Evolutionary conservation across 306 rosid species (phyloP), one percentile per base, ranked within the genome.

Genomic region (Acacia melanoxylon): DNA sequence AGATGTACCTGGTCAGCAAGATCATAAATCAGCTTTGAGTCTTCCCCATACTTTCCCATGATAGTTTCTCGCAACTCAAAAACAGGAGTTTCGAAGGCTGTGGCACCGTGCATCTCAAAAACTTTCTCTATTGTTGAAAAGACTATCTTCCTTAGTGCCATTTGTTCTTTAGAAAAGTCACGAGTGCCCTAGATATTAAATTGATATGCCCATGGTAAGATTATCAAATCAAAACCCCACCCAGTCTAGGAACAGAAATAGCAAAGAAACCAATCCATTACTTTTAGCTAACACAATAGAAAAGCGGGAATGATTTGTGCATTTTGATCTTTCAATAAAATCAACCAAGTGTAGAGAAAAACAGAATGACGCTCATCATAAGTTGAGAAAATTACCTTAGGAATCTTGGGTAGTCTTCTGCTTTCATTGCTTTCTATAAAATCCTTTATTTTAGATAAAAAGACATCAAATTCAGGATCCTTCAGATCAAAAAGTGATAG

Each of bases 61-160:
- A 95, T 97, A 72, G 97, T 92, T 78, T 95, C 98, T 69, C 98
- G 96, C 87, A 95, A 82, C 83, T 95, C 98, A 77, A 95, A 95
- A 65, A 85, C 97, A 67, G 99, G 99, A 77, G 99, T 95, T 86
- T 95, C 99, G 86, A 95, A 86, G 45, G 93, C 91, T 9, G 97
- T 92, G 75, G 99, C 99, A 10, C 99, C 99, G 66, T 95, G 99
- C 90, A 91, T 92, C 97, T 95, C 97, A 82, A 95, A 93, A 81
- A 93, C 94, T 40, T 75, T 89, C 78, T 92, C 96, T 78, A 95
- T 90, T 49, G 93, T 87, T 22, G 93, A 84, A 80, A 95, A 95
- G 16, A 94, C 98, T 80, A 83, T 86, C 92, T 93, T 87, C 85
- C 99, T 93, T 27, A 95, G 74, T 37, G 97, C 76, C 98, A 95